phyloP scores from a whole-genome alignment of 1,284 basidiomycete genomes.

The Ustilago curta region DNA sequence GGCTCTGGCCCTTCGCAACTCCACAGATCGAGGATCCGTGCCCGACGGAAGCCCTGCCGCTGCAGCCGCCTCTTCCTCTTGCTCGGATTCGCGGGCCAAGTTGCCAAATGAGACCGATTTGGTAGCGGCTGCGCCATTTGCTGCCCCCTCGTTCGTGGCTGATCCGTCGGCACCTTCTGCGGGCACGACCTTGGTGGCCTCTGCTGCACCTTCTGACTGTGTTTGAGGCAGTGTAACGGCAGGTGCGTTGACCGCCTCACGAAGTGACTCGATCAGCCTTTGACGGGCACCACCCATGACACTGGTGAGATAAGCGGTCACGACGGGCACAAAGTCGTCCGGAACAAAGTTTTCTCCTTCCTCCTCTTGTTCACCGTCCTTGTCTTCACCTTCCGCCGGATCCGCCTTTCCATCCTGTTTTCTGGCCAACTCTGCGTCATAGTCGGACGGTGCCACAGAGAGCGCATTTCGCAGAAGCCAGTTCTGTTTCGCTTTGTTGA shows the following conservation, averaged over 20 bases:
- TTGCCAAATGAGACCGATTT: constrained; percentile 49
- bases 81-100: constrained; percentile 36
- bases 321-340: constrained; percentile 40
- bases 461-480: constrained; percentile 54
- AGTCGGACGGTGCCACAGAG: constrained; percentile 41
- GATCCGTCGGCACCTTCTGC: constrained; percentile 5
- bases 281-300: constrained; percentile 48
- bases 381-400: constrained; percentile 10
- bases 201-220: constrained; percentile 11
- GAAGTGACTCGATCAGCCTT: constrained; percentile 42
- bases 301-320: constrained; percentile 46
- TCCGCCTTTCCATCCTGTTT: constrained; percentile 17
- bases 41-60: constrained; percentile 25
- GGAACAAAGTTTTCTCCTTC: constrained; percentile 50
- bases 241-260: constrained; percentile 41
- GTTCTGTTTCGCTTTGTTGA: constrained; percentile 56
- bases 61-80: constrained; percentile 31
- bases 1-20: constrained; percentile 33
- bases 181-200: constrained; percentile 2
- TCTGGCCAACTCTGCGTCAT: constrained; percentile 33
- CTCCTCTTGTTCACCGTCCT: constrained; percentile 29
- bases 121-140: constrained; percentile 3
- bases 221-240: constrained; percentile 6
- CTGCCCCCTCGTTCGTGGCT: background rate
- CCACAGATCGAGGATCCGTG: constrained; percentile 32